Evolutionary conservation across 371 early-diverging fungal genomes (phyloP), one percentile per base, ranked within the genome.

Genomic region (Amoeboaphelidium protococcarum): DNA sequence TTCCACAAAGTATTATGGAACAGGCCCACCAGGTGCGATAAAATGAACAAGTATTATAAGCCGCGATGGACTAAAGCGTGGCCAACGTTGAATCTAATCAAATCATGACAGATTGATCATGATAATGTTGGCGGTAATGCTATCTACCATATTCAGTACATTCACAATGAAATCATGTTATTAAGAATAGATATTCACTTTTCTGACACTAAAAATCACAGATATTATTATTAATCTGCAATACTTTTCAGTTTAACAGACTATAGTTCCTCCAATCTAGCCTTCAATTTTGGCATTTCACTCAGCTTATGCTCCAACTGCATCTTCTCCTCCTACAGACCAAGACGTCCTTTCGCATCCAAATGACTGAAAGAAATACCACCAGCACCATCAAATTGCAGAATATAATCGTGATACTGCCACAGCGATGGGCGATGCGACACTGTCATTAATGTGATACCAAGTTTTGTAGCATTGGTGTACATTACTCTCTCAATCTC

Each of bases 401-500:
- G 53, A 20, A 82, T 54, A 47, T 67, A 78, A 19, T 71, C 69
- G 56, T 87, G 88, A 55, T 83, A 87, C 56, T 82, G 76, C 71
- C 81, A 80, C 41, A 87, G 53, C 1, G 82, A 73, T 21, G 85
- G 82, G 19, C 88, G 78, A 60, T 85, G 88, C n/a, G 82, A 80
- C 46, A 87, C 82, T 0, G 88, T 87, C 45, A 87, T 61, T 41
- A 87, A 59, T 1, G 79, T 71, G 53, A 86, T 86, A 23, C 80
- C 80, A 43, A 79, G 62, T 44, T 73, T 72, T 55, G 78, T 81
- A 21, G 88, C 81, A 58, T 80, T 76, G 41, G 72, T 73, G 66
- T 87, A 87, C 80, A 87, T 80, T 53, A 83, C 59, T 2, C 76
- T 73, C 58, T 88, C 89, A 23, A 84, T 80, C 53, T 88, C 89